A percentile compares a stretch with the other conserved stretches of the same genome.
phyloP scores from a whole-genome alignment of 495 filamentous ascomycete species.

The Aspergillus homomorphus region DNA sequence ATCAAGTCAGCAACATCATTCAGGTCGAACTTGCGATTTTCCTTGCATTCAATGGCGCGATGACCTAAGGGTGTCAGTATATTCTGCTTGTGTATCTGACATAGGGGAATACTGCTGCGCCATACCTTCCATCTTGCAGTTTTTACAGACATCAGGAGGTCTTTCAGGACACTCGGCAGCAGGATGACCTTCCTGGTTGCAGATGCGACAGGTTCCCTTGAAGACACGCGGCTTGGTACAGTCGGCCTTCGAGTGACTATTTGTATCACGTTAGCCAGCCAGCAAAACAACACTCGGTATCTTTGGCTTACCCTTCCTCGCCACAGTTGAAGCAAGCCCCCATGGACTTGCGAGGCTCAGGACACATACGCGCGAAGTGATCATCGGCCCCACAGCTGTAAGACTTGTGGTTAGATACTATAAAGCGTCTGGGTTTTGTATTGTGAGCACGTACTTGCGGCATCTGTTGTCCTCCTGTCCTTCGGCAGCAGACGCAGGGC shows the following conservation, averaged over 20 bases:
- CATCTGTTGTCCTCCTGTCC: constrained; percentile 30
- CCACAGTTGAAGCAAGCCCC: constrained; percentile 76
- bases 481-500: constrained; percentile 15
- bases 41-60: constrained; percentile 59
- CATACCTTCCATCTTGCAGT: constrained; percentile 71
- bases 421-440: too few species aligned
- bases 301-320: constrained; percentile 57
- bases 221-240: constrained; percentile 66
- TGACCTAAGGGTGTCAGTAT: constrained; percentile 55
- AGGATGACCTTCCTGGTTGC: constrained; percentile 69
- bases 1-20: constrained; percentile 53
- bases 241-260: constrained; percentile 61
- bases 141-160: constrained; percentile 63
- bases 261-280: constrained; percentile 12
- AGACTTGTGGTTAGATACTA: background rate
- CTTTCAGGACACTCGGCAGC: constrained; percentile 68
- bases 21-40: constrained; percentile 65
- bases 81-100: background rate
- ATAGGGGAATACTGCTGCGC: constrained; percentile 8
- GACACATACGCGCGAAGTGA: constrained; percentile 60
- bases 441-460: constrained; percentile 41
- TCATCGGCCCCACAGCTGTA: constrained; percentile 50
- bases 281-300: background rate
- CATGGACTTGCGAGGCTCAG: constrained; percentile 44
- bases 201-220: constrained; percentile 68